Percentiles rank a stretch among this genome's conserved stretches.
phyloP scores from a whole-genome alignment of 331 rosid genomes.

The Stylosanthes scabra region DNA sequence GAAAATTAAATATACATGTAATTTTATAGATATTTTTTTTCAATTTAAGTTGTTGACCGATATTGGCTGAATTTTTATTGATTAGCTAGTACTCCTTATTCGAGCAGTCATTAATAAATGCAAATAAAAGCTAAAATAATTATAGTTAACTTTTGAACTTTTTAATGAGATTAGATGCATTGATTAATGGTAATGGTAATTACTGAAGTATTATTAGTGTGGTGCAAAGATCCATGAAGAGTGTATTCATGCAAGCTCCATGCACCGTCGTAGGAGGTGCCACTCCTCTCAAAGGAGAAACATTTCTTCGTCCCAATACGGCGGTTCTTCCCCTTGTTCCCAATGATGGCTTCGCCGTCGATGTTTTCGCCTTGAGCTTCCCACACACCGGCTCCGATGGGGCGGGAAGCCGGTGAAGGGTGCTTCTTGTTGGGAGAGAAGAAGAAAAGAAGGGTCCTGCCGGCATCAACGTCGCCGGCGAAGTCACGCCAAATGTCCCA shows the following conservation, averaged over 20 bases:
- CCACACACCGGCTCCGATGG: not conserved
- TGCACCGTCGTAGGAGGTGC: not conserved
- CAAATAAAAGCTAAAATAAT: too few species aligned
- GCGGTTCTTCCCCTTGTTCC: not conserved
- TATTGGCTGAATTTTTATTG: too few species aligned
- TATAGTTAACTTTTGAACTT: too few species aligned
- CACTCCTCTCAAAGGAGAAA: not conserved
- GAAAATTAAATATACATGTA: too few species aligned
- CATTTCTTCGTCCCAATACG: not conserved
- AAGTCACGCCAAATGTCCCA: slow-evolving; percentile 24
- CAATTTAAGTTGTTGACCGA: too few species aligned
- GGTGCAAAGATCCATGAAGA: not conserved
- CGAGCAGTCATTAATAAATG: too few species aligned
- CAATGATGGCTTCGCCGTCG: not conserved
- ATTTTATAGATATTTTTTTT: too few species aligned
- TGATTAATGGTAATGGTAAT: too few species aligned
- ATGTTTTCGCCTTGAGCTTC: not conserved
- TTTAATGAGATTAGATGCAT: too few species aligned
- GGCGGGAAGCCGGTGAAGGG: not conserved
- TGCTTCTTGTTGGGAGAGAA: not conserved
- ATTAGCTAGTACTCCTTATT: too few species aligned
- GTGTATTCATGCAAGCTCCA: not conserved
- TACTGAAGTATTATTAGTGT: too few species aligned
- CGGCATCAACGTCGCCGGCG: not conserved
- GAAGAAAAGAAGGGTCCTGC: not conserved